Evolutionary conservation across 768 basidiomycete genomes (phyloP).

Genomic region (Kwoniella sp.): DNA sequence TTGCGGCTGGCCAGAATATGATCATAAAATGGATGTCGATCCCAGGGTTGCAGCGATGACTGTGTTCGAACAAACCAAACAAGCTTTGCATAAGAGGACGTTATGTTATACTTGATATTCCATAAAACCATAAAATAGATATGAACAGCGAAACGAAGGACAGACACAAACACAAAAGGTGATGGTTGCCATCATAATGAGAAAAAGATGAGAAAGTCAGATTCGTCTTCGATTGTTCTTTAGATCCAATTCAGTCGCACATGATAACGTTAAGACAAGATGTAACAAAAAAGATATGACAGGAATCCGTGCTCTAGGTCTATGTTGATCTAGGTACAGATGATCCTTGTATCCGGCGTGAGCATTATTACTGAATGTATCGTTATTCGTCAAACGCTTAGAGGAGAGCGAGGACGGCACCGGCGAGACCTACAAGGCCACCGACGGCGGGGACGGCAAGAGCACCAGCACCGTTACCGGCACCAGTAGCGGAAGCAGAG

Average conservation of each 20-base stretch:
- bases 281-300: slow-evolving; percentile 3
- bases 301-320: neutral
- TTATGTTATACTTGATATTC: slow-evolving; percentile 2
- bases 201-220: neutral
- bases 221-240: neutral
- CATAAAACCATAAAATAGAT: neutral
- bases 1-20: too few relatives aligned
- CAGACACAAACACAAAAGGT: neutral
- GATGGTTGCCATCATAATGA: neutral
- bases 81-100: slow-evolving; percentile 1
- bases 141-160: slow-evolving; percentile 1
- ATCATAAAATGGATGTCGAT: too few relatives aligned
- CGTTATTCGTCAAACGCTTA: slow-evolving; percentile 1
- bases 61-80: neutral
- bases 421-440: slow-evolving; percentile 23
- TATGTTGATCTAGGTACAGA: neutral
- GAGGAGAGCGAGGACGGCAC: slow-evolving; percentile 23
- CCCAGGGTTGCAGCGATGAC: too few relatives aligned
- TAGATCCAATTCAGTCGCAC: neutral
- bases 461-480: slow-evolving; percentile 12
- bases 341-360: too few relatives aligned
- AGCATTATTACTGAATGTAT: too few relatives aligned
- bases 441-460: slow-evolving; percentile 28
- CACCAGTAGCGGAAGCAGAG: slow-evolving; percentile 6
- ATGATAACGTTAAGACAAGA: neutral